Evolutionary conservation across 140 eudicot species (phyloP), one percentile per base, ranked within the genome.

Genomic region (Anethum foeniculum): DNA sequence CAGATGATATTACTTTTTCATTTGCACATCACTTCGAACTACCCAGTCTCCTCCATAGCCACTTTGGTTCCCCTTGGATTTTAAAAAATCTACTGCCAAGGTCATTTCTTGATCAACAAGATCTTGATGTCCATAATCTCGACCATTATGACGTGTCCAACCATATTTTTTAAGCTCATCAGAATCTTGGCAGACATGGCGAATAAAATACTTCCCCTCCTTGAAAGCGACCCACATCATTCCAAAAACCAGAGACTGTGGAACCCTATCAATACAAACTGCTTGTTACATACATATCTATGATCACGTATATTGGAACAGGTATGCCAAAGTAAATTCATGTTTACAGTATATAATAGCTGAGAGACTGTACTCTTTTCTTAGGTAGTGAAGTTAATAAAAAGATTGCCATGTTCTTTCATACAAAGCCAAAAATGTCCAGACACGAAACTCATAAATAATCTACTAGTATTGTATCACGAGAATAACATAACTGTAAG

Each of bases 21-120:
- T 83, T 82, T 91, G 90, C 71, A 84, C 91, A 86, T 86, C 91
- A 79, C 90, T 79, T 67, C 94, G 97, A 68, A 89, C 92, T 71
- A 94, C 92, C 99, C 99, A 95, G 79, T 95, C 97, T 64, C 99
- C 99, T 68, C 99, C 99, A 89, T 91, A 95, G 68, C 99, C 97
- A 83, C 99, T 88, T 27, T 81, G 89, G 58, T 83, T 58, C 68
- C 79, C 92, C 84, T 82, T 88, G 23, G 92, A 92, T 80, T 95
- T 95, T 78, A 95, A 72, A 74, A 92, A 95, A 78, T 91, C 91
- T 39, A 96, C 88, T 19, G 86, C 86, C 86, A 95, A 84, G 43
- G 89, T 88, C 92, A 92, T 62, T 7, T 86, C 89, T 30, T 95
- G 93, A 82, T 95, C 99, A 73, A 85, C 87, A 62, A 95, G 44